Base-by-base conservation (phyloP, 2,329 filamentous ascomycete species). In the Pestalotiopsis sp. region DNA sequence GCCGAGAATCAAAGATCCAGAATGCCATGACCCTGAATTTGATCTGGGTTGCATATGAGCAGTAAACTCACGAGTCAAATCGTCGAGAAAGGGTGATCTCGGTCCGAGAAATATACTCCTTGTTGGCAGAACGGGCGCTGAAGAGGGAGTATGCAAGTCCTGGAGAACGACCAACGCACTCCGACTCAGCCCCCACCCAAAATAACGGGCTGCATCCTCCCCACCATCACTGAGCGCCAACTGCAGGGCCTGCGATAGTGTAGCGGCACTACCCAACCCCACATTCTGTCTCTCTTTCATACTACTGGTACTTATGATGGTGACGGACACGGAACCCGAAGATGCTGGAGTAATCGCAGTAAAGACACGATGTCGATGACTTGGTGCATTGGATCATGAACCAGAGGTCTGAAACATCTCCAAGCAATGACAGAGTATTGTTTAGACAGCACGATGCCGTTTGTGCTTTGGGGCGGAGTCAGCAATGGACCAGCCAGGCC, bases 401-500 rank as follows among this genome's bases (percentile, higher is more conserved):
- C 17, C 45, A 52, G 45, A 52, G 20, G 45, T 52, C 20, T 52
- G 45, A 52, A 52, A 52, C 45, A 52, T 52, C 45, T 36, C 14
- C 27, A 9, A 36, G 57, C 11, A 27, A 59, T 59, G 57, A 23
- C 57, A 13, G 31, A 36, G 6, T 9, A n/a, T 36, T 62, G 17
- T 39, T 52, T 9, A n/a, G 7, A 20, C n/a, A n/a, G 17, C 45
- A 52, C 45, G 17, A n/a, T 52, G 45, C 45, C 45, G 20, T n/a
- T 52, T 52, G 45, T 52, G 45, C 45, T 9, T n/a, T 62, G 59
- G 31, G 59, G 59, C 59, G 59, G 59, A 62, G 59, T 62, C 59
- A 62, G 59, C 59, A 62, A 62, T 62, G 27, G 31, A 39, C 11
- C 27, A 52, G 45, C 45, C 45, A 52, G 45, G 45, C 20, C 45